Evolutionary conservation across 805 yeast species (phyloP).

Genomic region (Ogataea siamensis): DNA sequence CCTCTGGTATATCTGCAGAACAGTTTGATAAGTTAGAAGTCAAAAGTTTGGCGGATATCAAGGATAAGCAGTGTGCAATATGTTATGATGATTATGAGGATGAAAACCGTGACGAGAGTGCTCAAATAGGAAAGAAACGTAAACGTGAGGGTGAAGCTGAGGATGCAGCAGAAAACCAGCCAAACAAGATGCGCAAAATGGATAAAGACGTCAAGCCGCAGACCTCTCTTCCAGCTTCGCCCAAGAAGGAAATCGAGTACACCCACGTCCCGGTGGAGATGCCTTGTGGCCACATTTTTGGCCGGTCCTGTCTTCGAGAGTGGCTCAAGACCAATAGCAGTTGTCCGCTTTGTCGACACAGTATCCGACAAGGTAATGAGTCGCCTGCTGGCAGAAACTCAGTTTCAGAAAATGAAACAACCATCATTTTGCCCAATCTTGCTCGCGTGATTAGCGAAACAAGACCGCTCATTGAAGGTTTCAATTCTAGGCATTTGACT

Average conservation of each 20-base stretch:
- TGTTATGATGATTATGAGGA: slow-evolving; percentile 55
- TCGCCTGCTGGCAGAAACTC: slow-evolving; percentile 11
- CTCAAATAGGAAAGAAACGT: slow-evolving; percentile 18
- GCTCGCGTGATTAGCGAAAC: slow-evolving; percentile 35
- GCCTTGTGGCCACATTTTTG: slow-evolving; percentile 88
- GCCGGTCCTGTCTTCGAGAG: slow-evolving; percentile 75
- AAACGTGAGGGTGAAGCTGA: slow-evolving; percentile 14
- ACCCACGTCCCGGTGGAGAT: slow-evolving; percentile 66
- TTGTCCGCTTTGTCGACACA: slow-evolving; percentile 83
- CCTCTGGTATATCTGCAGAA: slow-evolving; percentile 52
- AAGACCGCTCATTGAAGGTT: slow-evolving; percentile 30
- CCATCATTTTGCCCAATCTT: slow-evolving; percentile 37
- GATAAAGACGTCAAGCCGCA: slow-evolving; percentile 13
- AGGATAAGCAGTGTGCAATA: slow-evolving; percentile 50
- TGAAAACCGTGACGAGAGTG: background rate
- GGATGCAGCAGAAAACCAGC: slow-evolving; percentile 7
- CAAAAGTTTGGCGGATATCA: slow-evolving; percentile 31
- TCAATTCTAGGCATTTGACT: slow-evolving; percentile 31
- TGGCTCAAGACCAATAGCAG: slow-evolving; percentile 77
- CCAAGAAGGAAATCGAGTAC: slow-evolving; percentile 29
- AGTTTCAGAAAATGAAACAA: slow-evolving; percentile 26
- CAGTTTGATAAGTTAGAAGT: slow-evolving; percentile 51
- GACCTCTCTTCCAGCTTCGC: slow-evolving; percentile 20
- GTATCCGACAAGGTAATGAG: slow-evolving; percentile 38
- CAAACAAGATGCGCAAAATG: slow-evolving; percentile 15